Percentiles rank a stretch among this genome's conserved stretches.
phyloP scores from a whole-genome alignment of 1,284 basidiomycete species.

The Malassezia caprae region DNA sequence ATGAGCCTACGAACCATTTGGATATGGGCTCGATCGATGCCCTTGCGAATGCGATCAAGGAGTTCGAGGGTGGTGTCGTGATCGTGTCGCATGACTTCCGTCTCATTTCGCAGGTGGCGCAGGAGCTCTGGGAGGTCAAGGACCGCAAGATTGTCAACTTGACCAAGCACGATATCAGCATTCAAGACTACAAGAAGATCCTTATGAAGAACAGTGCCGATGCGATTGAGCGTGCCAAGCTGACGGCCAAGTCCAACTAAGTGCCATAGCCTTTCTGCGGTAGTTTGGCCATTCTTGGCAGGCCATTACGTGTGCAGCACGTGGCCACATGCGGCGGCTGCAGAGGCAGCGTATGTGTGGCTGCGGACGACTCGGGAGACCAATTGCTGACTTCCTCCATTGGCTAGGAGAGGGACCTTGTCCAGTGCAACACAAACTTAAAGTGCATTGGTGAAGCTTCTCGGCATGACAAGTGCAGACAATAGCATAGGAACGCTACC shows the following conservation, averaged over 20 bases:
- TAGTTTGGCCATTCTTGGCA: not conserved
- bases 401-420: conserved; percentile 1
- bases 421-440: not conserved
- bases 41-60: conserved; percentile 84
- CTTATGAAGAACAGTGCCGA: conserved; percentile 37
- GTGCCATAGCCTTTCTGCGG: not conserved
- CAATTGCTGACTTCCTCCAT: conserved; percentile 10
- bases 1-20: conserved; percentile 69
- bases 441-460: not conserved
- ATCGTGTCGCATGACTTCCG: conserved; percentile 46
- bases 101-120: conserved; percentile 50
- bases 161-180: conserved; percentile 62
- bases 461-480: conserved; percentile 3
- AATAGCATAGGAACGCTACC: not conserved
- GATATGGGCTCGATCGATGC: conserved; percentile 95
- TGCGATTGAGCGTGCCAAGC: conserved; percentile 44
- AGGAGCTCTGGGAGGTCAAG: conserved; percentile 97
- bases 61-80: conserved; percentile 87
- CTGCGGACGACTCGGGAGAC: not conserved
- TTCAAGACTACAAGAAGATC: conserved; percentile 47
- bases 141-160: conserved; percentile 86
- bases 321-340: conserved; percentile 3
- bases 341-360: not conserved
- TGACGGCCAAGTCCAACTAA: conserved; percentile 29
- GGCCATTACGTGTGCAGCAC: not conserved